Percentiles rank a stretch among this genome's conserved stretches.
phyloP scores from a whole-genome alignment of 2,329 filamentous ascomycete species.

The Verticillium isaacii region DNA sequence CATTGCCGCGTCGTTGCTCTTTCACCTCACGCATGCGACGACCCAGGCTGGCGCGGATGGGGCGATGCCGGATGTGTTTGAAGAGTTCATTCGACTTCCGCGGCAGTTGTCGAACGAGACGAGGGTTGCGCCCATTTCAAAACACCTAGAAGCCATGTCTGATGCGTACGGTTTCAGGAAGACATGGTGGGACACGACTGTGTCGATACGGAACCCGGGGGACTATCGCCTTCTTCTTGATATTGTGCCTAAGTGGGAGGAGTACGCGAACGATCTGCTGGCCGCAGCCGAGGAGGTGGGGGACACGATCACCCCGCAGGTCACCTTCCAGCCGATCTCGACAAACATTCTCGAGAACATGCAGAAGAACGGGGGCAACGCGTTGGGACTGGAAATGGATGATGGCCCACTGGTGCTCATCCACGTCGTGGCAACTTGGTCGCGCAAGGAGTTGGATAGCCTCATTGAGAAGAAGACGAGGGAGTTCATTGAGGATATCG shows the following conservation, averaged over 20 bases:
- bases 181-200: slow-evolving; percentile 23
- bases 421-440: slow-evolving; percentile 21
- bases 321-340: slow-evolving; percentile 33
- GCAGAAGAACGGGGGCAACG: slow-evolving; percentile 33
- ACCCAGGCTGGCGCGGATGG: not conserved
- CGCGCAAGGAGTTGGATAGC: slow-evolving; percentile 20
- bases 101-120: not conserved
- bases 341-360: slow-evolving; percentile 24
- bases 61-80: not conserved
- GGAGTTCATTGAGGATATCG: slow-evolving; percentile 17
- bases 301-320: slow-evolving; percentile 11
- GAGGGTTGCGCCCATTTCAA: not conserved
- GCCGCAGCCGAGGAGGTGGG: slow-evolving; percentile 6
- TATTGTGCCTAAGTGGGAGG: slow-evolving; percentile 19
- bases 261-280: slow-evolving; percentile 9
- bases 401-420: slow-evolving; percentile 27
- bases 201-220: slow-evolving; percentile 9
- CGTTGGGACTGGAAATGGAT: slow-evolving; percentile 29
- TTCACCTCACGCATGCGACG: not conserved
- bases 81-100: not conserved
- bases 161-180: slow-evolving; percentile 19
- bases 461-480: slow-evolving; percentile 16
- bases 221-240: slow-evolving; percentile 17
- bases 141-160: slow-evolving; percentile 12
- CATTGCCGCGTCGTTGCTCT: not conserved